These are phyloP conservation scores for Annulohypoxylon moriforme DNA, from an alignment of 495 filamentous ascomycete species.

Conservation along the genomic window DNA sequence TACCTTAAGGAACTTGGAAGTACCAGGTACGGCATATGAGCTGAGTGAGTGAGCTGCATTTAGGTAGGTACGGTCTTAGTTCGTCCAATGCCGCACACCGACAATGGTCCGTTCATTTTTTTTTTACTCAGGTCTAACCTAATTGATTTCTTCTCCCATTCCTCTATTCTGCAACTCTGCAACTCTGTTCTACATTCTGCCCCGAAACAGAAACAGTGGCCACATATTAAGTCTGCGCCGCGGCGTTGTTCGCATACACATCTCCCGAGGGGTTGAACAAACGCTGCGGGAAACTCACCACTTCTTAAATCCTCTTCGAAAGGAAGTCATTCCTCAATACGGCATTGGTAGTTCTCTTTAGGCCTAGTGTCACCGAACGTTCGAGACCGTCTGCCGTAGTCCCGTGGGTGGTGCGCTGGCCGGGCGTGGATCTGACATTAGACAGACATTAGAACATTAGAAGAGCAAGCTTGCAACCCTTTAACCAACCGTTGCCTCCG, in stretches of 20 bases:
- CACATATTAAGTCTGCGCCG: slow-evolving; percentile 14
- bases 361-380: slow-evolving; percentile 37
- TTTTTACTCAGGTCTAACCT: slow-evolving; percentile 31
- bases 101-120: slow-evolving; percentile 37
- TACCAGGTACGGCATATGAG: slow-evolving; percentile 17
- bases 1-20: slow-evolving; percentile 13
- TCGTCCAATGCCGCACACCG: slow-evolving; percentile 28
- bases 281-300: slow-evolving; percentile 8
- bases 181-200: not conserved
- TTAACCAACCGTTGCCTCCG: slow-evolving; percentile 1
- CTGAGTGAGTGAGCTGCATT: slow-evolving; percentile 18
- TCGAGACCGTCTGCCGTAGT: slow-evolving; percentile 31
- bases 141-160: slow-evolving; percentile 21
- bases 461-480: not conserved
- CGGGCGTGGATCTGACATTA: slow-evolving; percentile 17
- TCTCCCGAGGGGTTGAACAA: slow-evolving; percentile 12
- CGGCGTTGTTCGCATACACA: slow-evolving; percentile 20
- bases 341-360: slow-evolving; percentile 9
- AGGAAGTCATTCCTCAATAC: not conserved
- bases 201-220: not conserved
- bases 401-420: slow-evolving; percentile 15
- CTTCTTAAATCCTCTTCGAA: slow-evolving; percentile 10
- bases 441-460: not conserved
- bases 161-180: slow-evolving; percentile 2
- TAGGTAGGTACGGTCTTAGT: not conserved